Conservation (phyloP, 257 asterid species). For the Cinchona pubescens region DNA sequence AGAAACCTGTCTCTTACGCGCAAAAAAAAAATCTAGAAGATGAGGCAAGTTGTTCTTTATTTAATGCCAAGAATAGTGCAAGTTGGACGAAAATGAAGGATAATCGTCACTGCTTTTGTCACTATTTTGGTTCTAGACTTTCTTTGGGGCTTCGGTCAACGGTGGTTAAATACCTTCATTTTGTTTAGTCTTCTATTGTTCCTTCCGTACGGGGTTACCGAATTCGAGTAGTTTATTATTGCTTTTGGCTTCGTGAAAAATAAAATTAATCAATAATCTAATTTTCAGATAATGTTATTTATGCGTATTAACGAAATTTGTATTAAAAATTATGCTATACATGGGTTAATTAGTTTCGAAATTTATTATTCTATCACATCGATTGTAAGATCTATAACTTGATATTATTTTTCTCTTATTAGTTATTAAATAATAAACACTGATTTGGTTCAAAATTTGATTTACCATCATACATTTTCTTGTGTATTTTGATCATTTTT, state of each 20-base stretch:
- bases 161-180: not conserved
- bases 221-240: too few species aligned
- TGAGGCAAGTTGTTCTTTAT: not conserved
- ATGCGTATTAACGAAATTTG: not conserved
- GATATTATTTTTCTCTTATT: too few species aligned
- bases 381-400: not conserved
- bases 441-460: too few species aligned
- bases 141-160: not conserved
- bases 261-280: too few species aligned
- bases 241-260: too few species aligned
- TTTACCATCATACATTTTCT: too few species aligned
- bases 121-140: not conserved
- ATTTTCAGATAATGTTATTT: too few species aligned
- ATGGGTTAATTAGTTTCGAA: not conserved
- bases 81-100: not conserved
- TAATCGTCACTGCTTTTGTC: conserved; percentile 10
- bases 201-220: not conserved
- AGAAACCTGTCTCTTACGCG: not conserved
- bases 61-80: not conserved
- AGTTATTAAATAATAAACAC: too few species aligned
- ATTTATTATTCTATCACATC: not conserved
- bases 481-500: too few species aligned
- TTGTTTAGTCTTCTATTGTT: not conserved
- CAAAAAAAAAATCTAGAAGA: not conserved
- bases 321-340: not conserved